Base-by-base conservation (phyloP, 2,329 filamentous ascomycete genomes). In the Apiospora phragmitis region DNA sequence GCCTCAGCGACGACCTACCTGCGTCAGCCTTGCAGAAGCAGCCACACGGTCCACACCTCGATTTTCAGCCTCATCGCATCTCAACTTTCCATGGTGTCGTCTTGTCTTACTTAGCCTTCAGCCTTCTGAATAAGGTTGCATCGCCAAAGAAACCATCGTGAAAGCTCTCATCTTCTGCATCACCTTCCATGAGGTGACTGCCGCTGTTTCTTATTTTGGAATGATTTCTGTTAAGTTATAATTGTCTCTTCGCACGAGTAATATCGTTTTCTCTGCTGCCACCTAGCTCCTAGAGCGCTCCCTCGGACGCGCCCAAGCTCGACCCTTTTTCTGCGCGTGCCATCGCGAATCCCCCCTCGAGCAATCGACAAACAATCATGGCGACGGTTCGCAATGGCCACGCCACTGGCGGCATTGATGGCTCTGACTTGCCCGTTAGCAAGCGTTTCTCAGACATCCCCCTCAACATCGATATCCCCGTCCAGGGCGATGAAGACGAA, bases 371-470 rank as follows among this genome's bases (percentile, higher is more conserved):
- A 62, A 62, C 32, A 62, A 38, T 38, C 55, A 67, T 67, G 65
- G 65, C 65, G 45, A 55, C 67, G 29, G 45, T 24, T 49, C 67
- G 67, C 68, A 86, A 86, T 73, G 84, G 84, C 73, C 77, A 81
- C 73, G 74, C 81, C 70, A 85, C 86, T 71, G 85, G 85, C 69
- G 78, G 79, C 51, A 75, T 78, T 65, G 84, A 86, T 73, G 84
- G 83, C 70, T 75, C 80, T 69, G 62, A 75, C 67, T 75, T 75
- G 29, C 83, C 84, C 16, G 81, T 81, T 71, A 88, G 86, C 82
- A 86, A 84, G 75, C 88, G 90, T 74, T 92, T 91, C 79, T 87
- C 88, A 72, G 88, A 91, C 74, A 90, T 92, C 72, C 89, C 90
- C 68, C 84, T 86, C 21, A 87, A 89, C 66, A 90, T 92, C 79